Conservation (phyloP, 1,284 basidiomycete species). For the Gymnopus androsaceus region DNA sequence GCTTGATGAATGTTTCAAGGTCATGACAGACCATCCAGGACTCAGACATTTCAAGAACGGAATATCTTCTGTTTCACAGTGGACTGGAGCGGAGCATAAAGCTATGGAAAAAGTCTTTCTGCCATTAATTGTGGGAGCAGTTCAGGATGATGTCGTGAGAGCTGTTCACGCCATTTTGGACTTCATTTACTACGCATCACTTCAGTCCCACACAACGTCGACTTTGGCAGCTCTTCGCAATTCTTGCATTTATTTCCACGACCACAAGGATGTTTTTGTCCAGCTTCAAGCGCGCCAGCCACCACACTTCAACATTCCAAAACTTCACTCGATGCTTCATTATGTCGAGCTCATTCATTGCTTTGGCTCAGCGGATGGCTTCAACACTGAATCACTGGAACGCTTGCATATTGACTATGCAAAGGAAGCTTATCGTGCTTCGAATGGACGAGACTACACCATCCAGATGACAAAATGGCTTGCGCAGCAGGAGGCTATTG, state of each 20-base stretch:
- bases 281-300: slow-evolving; percentile 10
- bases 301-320: slow-evolving; percentile 23
- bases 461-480: slow-evolving; percentile 38
- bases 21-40: slow-evolving; percentile 23
- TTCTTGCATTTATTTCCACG: too few relatives aligned
- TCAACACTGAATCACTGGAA: slow-evolving; percentile 21
- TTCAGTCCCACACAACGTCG: slow-evolving; percentile 17
- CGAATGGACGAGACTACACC: slow-evolving; percentile 26
- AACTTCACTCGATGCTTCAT: slow-evolving; percentile 23
- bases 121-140: slow-evolving; percentile 14
- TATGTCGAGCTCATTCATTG: slow-evolving; percentile 13
- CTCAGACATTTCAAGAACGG: slow-evolving; percentile 28
- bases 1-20: slow-evolving; percentile 30
- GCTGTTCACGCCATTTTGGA: slow-evolving; percentile 20
- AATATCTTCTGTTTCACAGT: slow-evolving; percentile 18
- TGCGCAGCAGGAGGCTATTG: slow-evolving; percentile 17
- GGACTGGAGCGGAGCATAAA: slow-evolving; percentile 21
- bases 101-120: slow-evolving; percentile 20
- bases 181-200: slow-evolving; percentile 26
- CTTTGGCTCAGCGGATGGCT: slow-evolving; percentile 13
- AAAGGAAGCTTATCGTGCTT: slow-evolving; percentile 28
- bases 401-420: slow-evolving; percentile 30
- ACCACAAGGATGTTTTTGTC: slow-evolving; percentile 21
- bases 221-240: slow-evolving; percentile 12
- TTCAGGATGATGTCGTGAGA: slow-evolving; percentile 3